phyloP scores from a whole-genome alignment of 148 eudicot species.

The Bassia scoparia region DNA sequence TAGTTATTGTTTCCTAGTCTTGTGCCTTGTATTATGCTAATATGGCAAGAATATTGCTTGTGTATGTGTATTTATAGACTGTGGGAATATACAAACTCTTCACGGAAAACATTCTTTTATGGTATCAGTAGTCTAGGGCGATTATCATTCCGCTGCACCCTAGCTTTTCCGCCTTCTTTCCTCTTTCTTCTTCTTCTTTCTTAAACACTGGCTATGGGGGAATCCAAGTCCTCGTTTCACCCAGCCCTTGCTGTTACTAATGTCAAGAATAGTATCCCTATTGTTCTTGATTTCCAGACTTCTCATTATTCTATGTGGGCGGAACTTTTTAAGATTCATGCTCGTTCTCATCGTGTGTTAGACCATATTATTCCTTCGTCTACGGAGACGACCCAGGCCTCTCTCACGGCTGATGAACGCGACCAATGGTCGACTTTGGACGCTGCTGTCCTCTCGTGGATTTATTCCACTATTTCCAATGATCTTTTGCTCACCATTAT shows the following conservation, averaged over 20 bases:
- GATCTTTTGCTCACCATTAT: neutral
- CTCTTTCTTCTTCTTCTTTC: neutral
- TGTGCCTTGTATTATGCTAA: too few species aligned
- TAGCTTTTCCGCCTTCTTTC: neutral
- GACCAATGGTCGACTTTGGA: neutral
- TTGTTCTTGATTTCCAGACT: neutral
- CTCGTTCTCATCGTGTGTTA: neutral
- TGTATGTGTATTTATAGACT: too few species aligned
- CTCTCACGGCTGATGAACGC: neutral
- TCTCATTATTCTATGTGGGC: neutral
- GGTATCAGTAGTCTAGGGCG: neutral
- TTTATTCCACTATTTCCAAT: neutral
- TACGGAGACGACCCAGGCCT: neutral
- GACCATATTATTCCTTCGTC: neutral
- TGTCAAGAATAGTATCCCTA: neutral
- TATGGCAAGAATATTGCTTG: too few species aligned
- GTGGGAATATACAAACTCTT: too few species aligned
- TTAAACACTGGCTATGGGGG: neutral
- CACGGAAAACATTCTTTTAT: neutral
- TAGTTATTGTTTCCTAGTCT: too few species aligned
- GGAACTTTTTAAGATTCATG: neutral
- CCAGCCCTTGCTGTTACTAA: neutral
- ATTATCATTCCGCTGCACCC: neutral
- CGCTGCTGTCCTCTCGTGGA: neutral
- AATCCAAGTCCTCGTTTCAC: neutral